Conservation (phyloP, 2,329 filamentous ascomycete genomes). For the Fusarium sp. region DNA sequence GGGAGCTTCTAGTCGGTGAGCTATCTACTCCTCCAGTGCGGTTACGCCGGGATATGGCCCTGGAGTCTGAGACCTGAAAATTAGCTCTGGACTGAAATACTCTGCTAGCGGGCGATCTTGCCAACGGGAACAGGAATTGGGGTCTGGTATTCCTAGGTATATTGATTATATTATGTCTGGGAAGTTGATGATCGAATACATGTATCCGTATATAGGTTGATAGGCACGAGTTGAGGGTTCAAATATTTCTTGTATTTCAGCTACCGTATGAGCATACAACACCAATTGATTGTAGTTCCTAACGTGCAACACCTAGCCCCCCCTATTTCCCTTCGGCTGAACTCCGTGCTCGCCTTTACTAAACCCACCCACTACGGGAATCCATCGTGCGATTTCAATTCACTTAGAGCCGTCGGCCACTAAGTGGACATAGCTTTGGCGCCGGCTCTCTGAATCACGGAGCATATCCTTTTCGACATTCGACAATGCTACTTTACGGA, state of each 20-base stretch:
- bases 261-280: background rate
- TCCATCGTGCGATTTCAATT: conserved; percentile 36
- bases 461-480: conserved; percentile 14
- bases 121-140: conserved; percentile 14
- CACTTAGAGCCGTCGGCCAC: conserved; percentile 25
- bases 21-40: background rate
- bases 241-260: conserved; percentile 2
- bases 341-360: conserved; percentile 29
- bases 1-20: conserved; percentile 9
- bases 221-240: background rate
- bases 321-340: conserved; percentile 37
- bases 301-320: background rate
- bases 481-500: conserved; percentile 7
- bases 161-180: background rate
- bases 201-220: background rate
- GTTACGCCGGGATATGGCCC: conserved; percentile 9
- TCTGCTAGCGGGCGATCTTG: conserved; percentile 29
- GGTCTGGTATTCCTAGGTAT: conserved; percentile 1
- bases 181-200: background rate
- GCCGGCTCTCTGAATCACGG: conserved; percentile 21
- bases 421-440: conserved; percentile 41
- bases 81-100: conserved; percentile 8
- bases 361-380: conserved; percentile 30
- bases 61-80: conserved; percentile 24
- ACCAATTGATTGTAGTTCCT: background rate